Base-by-base conservation (phyloP, 2,329 filamentous ascomycete genomes). In the Drechslera avenae region DNA sequence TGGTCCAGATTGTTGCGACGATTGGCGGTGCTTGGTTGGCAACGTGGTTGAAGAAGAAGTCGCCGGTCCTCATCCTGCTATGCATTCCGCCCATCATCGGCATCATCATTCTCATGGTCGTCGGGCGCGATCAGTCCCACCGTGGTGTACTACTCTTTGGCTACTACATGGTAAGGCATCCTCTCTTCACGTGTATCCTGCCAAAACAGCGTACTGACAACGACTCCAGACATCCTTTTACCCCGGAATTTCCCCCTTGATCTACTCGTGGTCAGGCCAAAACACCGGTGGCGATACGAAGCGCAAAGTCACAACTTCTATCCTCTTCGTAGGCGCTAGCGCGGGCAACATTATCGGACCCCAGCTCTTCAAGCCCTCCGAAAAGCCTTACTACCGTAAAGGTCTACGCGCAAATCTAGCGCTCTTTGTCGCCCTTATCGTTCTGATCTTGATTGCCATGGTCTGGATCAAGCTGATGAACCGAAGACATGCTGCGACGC, bases 281-380 rank as follows among this genome's bases (percentile, higher is more conserved):
- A 86, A 87, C 56, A 86, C 86, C 0, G 86, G 82, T 0, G 86
- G 86, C 1, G 85, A 89, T 63, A 89, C 86, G 0, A 89, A 89
- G 71, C 83, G 84, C 56, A 88, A 88, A 63, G 81, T 82, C 8
- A 86, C 82, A 0, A 87, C 85, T 0, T 85, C 81, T 10, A 76
- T 87, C 5, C 75, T 89, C 1, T 86, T 89, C 60, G 79, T 89
- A 39, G 84, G 85, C 4, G 82, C 85, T 51, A 86, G 82, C 43
- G 81, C 81, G 1, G 86, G 86, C 5, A 89, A 89, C 58, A 83
- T 88, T 30, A 75, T 88, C 17, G 86, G 86, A 0, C 86, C 86
- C 0, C 79, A 85, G 39, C 75, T 88, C 0, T 89, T 86, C 67
- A 85, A 81, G 3, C 81, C 83, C 0, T 78, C 78, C 2, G 83